Evolutionary conservation across 306 rosid species (phyloP).

Genomic region (Abrus precatorius): DNA sequence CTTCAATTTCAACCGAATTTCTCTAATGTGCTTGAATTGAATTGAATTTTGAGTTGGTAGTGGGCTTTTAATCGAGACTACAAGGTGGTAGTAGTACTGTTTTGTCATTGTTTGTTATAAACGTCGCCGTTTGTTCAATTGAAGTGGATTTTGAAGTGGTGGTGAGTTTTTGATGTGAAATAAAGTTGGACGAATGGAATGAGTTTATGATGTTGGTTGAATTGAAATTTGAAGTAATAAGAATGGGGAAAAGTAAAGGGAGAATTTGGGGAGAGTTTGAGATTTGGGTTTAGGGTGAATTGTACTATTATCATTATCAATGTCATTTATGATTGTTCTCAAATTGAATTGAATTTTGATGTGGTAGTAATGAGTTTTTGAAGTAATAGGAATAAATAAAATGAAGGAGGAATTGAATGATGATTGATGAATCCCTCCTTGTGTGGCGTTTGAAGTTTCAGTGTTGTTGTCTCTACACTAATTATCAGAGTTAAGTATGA

Average conservation of each 20-base stretch:
- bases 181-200: neutral
- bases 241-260: neutral
- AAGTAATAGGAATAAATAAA: neutral
- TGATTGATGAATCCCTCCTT: neutral
- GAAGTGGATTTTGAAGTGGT: slow-evolving; percentile 18
- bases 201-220: slow-evolving; percentile 5
- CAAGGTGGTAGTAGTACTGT: neutral
- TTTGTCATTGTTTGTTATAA: neutral
- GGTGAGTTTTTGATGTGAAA: no score
- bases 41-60: neutral
- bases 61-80: neutral
- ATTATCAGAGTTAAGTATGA: neutral
- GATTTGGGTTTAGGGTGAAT: neutral
- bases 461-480: neutral
- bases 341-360: neutral
- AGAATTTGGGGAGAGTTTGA: neutral
- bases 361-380: neutral
- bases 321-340: slow-evolving; percentile 1
- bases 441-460: slow-evolving; percentile 9
- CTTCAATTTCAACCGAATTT: no score
- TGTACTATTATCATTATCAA: neutral
- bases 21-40: neutral
- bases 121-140: neutral
- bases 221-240: slow-evolving; percentile 15
- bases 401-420: neutral